Evolutionary conservation across 1,284 basidiomycete species (phyloP).

Genomic region (Sporisorium graminicola): DNA sequence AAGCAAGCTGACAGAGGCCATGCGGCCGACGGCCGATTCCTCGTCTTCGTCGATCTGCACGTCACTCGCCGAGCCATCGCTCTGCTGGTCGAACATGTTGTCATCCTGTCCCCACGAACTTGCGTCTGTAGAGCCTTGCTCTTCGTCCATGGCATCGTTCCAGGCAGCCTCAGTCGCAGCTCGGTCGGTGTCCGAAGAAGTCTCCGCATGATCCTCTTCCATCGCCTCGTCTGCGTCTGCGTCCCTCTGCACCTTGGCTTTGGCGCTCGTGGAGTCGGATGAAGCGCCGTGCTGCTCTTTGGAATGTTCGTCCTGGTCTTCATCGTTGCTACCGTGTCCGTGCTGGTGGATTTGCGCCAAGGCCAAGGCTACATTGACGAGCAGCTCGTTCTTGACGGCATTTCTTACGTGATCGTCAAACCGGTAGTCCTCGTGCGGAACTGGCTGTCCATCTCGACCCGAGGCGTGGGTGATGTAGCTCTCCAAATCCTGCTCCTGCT

Average conservation of each 20-base stretch:
- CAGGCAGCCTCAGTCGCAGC: neutral
- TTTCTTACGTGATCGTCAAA: conserved; percentile 55
- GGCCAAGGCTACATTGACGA: conserved; percentile 66
- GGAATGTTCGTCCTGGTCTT: conserved; percentile 8
- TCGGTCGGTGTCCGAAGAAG: neutral
- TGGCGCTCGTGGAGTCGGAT: neutral
- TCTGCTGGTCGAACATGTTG: conserved; percentile 39
- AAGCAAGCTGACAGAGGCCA: conserved; percentile 93
- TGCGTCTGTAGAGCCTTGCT: conserved; percentile 17
- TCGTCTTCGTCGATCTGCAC: conserved; percentile 65
- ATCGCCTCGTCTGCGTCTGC: conserved; percentile 25
- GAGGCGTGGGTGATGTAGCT: conserved; percentile 58
- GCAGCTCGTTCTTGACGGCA: conserved; percentile 61
- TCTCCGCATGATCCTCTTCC: conserved; percentile 31
- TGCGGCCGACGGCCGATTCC: conserved; percentile 86
- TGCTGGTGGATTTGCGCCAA: conserved; percentile 53
- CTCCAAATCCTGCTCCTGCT: conserved; percentile 38
- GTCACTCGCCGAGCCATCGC: conserved; percentile 42
- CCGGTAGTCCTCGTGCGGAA: conserved; percentile 60
- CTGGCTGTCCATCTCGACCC: conserved; percentile 62
- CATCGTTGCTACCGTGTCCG: conserved; percentile 15
- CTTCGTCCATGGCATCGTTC: conserved; percentile 34
- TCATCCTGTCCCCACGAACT: conserved; percentile 36
- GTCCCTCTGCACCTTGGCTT: neutral
- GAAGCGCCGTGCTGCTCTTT: conserved; percentile 9